Evolutionary conservation across 2,329 filamentous ascomycete genomes (phyloP).

Genomic region (Beauveria brongniartii): DNA sequence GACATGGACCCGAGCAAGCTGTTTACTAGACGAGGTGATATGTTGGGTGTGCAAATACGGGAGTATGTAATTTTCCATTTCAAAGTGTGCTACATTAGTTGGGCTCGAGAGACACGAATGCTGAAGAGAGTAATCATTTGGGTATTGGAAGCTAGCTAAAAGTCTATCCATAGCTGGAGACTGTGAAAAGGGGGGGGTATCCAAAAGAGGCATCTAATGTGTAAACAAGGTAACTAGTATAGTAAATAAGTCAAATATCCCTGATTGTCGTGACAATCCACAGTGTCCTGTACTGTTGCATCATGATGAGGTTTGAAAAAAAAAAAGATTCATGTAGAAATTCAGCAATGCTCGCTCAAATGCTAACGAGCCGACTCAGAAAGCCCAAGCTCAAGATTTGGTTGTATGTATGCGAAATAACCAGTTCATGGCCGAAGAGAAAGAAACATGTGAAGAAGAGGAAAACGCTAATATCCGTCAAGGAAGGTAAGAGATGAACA

Average conservation of each 20-base stretch:
- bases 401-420: too few relatives aligned
- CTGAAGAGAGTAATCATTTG: not conserved
- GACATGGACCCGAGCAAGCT: too few relatives aligned
- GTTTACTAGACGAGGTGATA: too few relatives aligned
- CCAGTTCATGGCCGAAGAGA: not conserved
- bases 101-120: not conserved
- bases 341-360: conserved; percentile 3
- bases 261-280: conserved; percentile 1
- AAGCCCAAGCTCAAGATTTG: not conserved
- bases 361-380: not conserved
- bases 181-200: conserved; percentile 9
- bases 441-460: not conserved
- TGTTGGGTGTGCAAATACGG: too few relatives aligned
- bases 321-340: not conserved
- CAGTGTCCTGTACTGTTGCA: conserved; percentile 7
- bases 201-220: conserved; percentile 1
- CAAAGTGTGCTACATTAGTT: not conserved
- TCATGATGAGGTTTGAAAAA: not conserved
- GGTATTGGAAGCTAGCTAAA: conserved; percentile 7
- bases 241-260: not conserved
- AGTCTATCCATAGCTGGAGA: conserved; percentile 8
- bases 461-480: not conserved
- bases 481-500: not conserved
- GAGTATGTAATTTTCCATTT: too few relatives aligned
- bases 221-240: not conserved